Evolutionary conservation across 1,139 yeast genomes (phyloP), one percentile per base, ranked within the genome.

Genomic region (Casaregolazyma lundiana): DNA sequence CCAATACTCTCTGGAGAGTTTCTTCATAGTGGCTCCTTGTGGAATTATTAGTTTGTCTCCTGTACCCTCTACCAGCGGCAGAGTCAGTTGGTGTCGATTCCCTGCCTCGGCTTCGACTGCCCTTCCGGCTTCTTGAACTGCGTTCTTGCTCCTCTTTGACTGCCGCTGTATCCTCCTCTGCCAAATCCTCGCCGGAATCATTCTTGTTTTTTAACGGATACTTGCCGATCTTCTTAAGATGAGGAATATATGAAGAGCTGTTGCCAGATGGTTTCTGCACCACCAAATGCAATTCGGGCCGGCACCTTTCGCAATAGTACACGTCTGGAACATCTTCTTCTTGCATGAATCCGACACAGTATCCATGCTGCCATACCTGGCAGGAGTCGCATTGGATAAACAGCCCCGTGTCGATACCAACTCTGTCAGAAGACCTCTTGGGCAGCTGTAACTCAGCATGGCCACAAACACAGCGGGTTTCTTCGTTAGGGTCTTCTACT

Each of bases 331-430:
- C 88, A 50, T 78, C 84, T 29, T 79, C 82, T 54, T 81, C 85
- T 43, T 77, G 77, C 51, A 72, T 73, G 50, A 87, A 76, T 1
- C 96, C 95, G 36, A 92, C 97, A 69, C 98, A 92, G 66, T 75
- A 89, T 2, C 97, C 97, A 64, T 92, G 98, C 66, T 92, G 97
- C 98, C 97, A 92, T 8, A 84, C 96, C 20, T 88, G 81, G 68
- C 98, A 92, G 53, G 77, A 75, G 58, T 92, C 97, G 72, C 98
- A 92, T 66, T 84, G 94, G 56, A 86, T 84, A 65, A 83, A 86
- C 45, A 85, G 75, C 2, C 94, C 94, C 50, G 81, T 81, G 53
- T 84, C 85, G 46, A 83, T 77, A 11, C 42, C 48, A 44, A 86
- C 83, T 41, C 77, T 78, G 53, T 72, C 75, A 48, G 77, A 80